A percentile compares a stretch with the other conserved stretches of the same genome.
Conservation (phyloP, 257 asterid genomes). For the Solanum chilense region DNA sequence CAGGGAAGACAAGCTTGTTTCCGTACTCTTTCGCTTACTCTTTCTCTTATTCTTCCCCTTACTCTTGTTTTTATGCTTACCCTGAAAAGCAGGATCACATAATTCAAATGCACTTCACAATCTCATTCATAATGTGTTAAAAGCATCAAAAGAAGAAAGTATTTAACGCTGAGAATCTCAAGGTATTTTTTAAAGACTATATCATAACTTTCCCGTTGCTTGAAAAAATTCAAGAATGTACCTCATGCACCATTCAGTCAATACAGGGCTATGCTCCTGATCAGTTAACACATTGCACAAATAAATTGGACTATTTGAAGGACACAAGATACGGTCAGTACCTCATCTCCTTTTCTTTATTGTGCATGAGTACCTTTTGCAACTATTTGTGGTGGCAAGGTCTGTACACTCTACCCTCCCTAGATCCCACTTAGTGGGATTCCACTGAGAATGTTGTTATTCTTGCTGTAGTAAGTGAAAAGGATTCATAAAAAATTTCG, state of each 20-base stretch:
- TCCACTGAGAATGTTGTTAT: too few relatives aligned
- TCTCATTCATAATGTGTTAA: not conserved
- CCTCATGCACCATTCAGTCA: not conserved
- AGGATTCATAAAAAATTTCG: too few relatives aligned
- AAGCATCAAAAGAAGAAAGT: not conserved
- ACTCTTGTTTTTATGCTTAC: not conserved
- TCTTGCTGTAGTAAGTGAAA: too few relatives aligned
- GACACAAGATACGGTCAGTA: not conserved
- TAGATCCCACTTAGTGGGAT: too few relatives aligned
- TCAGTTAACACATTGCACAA: not conserved
- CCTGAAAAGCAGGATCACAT: slow-evolving; percentile 24
- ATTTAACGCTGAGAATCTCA: not conserved
- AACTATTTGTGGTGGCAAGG: not conserved
- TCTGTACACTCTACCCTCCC: not conserved
- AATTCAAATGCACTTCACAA: not conserved
- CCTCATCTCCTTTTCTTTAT: not conserved
- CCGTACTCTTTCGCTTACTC: not conserved
- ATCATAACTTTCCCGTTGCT: not conserved
- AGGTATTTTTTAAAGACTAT: not conserved
- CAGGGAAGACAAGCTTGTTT: too few relatives aligned
- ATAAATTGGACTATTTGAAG: not conserved
- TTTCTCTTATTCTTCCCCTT: not conserved
- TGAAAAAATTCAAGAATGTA: not conserved
- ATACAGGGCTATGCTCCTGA: not conserved
- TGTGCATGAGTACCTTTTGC: not conserved